These are phyloP conservation scores for Pseudogymnoascus sp. DNA, from an alignment of 2,329 filamentous ascomycete species.

Conservation along the genomic window DNA sequence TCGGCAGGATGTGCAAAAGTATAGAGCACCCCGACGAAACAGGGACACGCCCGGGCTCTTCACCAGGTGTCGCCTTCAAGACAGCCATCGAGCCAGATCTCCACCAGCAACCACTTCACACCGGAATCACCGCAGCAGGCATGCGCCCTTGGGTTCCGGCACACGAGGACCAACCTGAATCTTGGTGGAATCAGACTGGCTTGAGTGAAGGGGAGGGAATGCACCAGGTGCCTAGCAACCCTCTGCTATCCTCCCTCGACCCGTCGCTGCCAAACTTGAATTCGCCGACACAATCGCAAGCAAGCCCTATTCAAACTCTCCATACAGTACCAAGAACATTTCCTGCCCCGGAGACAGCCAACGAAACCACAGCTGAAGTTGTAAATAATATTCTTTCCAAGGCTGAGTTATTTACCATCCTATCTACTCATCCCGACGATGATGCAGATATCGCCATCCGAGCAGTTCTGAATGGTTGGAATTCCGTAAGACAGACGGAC, in stretches of 20 bases:
- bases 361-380: neutral
- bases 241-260: neutral
- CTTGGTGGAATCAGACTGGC: neutral
- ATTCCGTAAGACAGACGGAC: neutral
- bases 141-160: neutral
- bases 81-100: neutral
- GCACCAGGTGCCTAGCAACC: neutral
- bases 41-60: neutral
- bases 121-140: too few relatives aligned
- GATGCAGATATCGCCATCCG: neutral
- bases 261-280: neutral
- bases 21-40: neutral
- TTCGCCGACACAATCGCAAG: neutral
- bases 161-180: neutral
- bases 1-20: neutral
- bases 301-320: neutral
- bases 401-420: neutral
- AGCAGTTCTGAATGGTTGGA: conserved; percentile 4
- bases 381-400: neutral
- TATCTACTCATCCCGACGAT: neutral
- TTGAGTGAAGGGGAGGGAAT: neutral
- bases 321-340: neutral
- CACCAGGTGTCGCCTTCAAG: neutral
- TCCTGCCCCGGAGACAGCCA: neutral
- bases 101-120: neutral